These are phyloP conservation scores for Trichoderma sp. DNA, from an alignment of 2,329 filamentous ascomycete genomes.

Conservation along the genomic window DNA sequence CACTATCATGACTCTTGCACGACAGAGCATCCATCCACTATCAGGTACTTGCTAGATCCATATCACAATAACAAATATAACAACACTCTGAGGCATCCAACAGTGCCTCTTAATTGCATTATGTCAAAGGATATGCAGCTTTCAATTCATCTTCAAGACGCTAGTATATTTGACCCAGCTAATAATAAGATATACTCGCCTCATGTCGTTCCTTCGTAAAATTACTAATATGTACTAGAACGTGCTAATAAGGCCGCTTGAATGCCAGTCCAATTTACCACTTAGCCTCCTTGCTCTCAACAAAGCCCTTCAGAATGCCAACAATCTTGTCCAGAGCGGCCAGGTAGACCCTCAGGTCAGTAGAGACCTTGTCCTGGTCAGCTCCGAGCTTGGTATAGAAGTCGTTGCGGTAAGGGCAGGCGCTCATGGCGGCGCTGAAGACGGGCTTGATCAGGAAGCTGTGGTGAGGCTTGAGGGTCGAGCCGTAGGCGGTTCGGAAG, in stretches of 20 bases:
- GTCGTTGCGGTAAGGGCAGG: slow-evolving; percentile 88
- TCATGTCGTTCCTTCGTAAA: slow-evolving; percentile 4
- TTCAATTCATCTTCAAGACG: neutral
- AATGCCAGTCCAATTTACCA: slow-evolving; percentile 43
- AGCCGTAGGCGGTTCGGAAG: slow-evolving; percentile 82
- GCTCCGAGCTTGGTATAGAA: slow-evolving; percentile 87
- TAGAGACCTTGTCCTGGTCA: slow-evolving; percentile 62
- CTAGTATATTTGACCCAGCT: slow-evolving; percentile 1
- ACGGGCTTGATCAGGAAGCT: slow-evolving; percentile 86
- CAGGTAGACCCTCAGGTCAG: slow-evolving; percentile 71
- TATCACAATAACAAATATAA: neutral
- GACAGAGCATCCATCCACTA: neutral
- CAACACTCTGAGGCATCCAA: neutral
- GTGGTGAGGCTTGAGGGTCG: slow-evolving; percentile 90
- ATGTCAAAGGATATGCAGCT: neutral
- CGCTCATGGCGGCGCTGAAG: slow-evolving; percentile 90
- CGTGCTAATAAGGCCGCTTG: neutral
- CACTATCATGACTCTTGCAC: neutral
- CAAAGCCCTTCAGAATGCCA: slow-evolving; percentile 67
- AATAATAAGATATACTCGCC: slow-evolving; percentile 2
- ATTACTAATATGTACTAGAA: slow-evolving; percentile 12
- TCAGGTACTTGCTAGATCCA: neutral
- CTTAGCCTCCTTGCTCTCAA: slow-evolving; percentile 58
- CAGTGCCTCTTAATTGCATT: neutral
- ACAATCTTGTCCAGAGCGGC: slow-evolving; percentile 76